Percentiles rank a stretch among this genome's conserved stretches.
phyloP scores from a whole-genome alignment of 2,329 filamentous ascomycete species.

The Fusarium torreyae region DNA sequence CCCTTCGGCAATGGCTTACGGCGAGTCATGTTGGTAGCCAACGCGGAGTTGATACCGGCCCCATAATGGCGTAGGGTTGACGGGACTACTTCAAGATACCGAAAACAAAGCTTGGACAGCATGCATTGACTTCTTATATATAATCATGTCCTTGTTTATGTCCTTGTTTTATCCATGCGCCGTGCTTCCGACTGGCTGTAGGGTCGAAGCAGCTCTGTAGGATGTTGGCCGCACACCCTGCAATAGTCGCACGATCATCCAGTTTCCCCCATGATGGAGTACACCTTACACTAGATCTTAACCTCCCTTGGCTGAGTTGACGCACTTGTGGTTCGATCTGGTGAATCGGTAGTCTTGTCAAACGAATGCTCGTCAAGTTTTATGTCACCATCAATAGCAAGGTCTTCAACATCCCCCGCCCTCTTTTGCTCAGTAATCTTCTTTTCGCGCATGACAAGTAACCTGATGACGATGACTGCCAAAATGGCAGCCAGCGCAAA shows the following conservation, averaged over 20 bases:
- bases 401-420: not conserved
- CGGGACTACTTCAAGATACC: slow-evolving; percentile 3
- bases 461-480: not conserved
- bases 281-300: not conserved
- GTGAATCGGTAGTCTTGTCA: not conserved
- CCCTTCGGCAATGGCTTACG: not conserved
- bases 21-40: not conserved
- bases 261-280: no score
- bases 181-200: no score
- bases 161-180: no score
- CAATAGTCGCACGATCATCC: no score
- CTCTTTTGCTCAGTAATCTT: not conserved
- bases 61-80: not conserved
- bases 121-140: no score
- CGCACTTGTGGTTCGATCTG: not conserved
- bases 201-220: no score
- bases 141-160: no score
- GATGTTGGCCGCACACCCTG: no score
- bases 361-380: not conserved
- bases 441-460: not conserved
- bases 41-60: slow-evolving; percentile 2
- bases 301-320: not conserved
- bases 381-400: not conserved
- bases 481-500: not conserved
- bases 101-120: not conserved